phyloP scores from a whole-genome alignment of 768 basidiomycete species.

The Pleurotus citrinopileatus region DNA sequence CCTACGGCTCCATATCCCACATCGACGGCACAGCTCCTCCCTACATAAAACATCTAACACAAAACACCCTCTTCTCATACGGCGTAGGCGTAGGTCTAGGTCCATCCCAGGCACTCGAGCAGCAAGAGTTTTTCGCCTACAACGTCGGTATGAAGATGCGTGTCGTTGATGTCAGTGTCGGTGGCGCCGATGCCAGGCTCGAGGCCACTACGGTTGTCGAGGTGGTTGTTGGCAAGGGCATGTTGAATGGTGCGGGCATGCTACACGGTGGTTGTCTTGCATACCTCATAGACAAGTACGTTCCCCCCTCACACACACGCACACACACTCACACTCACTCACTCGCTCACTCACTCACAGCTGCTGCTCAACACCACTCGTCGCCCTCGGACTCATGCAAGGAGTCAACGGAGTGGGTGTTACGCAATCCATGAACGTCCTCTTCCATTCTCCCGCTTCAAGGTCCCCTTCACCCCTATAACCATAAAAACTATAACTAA shows the following conservation, averaged over 20 bases:
- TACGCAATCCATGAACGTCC: constrained; percentile 66
- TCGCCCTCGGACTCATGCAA: constrained; percentile 60
- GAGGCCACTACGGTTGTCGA: constrained; percentile 65
- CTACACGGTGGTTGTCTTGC: constrained; percentile 75
- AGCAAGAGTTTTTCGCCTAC: constrained; percentile 58
- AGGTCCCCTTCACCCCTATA: constrained; percentile 37
- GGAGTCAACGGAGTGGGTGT: constrained; percentile 71
- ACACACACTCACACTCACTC: too few species aligned
- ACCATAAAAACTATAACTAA: constrained; percentile 3
- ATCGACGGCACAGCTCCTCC: constrained; percentile 64
- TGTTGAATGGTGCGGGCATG: constrained; percentile 72
- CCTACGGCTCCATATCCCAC: constrained; percentile 50
- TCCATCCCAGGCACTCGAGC: background rate
- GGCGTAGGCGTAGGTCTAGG: constrained; percentile 48
- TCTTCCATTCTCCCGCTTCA: constrained; percentile 68
- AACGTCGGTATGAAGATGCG: constrained; percentile 56
- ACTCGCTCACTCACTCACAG: too few species aligned
- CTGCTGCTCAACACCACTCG: constrained; percentile 66
- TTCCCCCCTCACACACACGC: too few species aligned
- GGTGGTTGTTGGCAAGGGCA: constrained; percentile 59
- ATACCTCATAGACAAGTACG: constrained; percentile 72
- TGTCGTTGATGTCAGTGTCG: constrained; percentile 57
- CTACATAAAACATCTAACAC: constrained; percentile 62
- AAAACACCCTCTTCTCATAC: constrained; percentile 67
- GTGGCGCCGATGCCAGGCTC: constrained; percentile 39